Base-by-base conservation (phyloP, 2,329 filamentous ascomycete species). In the Metarhizium sp. region DNA sequence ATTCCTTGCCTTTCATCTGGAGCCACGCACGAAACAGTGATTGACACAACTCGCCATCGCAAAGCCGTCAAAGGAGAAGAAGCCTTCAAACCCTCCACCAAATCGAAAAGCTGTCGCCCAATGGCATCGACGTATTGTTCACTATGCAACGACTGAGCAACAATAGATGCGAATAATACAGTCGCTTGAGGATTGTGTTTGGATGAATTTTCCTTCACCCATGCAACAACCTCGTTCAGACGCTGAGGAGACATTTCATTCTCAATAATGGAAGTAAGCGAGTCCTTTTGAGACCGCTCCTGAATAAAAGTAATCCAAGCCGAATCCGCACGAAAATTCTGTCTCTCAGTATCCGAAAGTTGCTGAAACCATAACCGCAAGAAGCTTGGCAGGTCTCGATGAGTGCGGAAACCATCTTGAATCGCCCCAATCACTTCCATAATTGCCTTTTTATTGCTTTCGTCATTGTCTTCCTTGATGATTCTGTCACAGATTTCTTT, bases 301-400 rank as follows among this genome's bases (percentile, higher is more conserved):
- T 55, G 61, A 4, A 61, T 62, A 10, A 69, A 59, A 3, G 59
- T 59, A 25, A 69, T 64, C 72, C 72, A 74, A 0, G 70, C 68
- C 2, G 67, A 71, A 6, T 51, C 60, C 49, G 38, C 14, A 36
- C 61, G 60, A 16, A 59, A 56, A 18, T 68, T 63, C 42, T 63
- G 60, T 48, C 65, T 61, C 55, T 73, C 69, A 16, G 67, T 63
- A 14, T 69, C 63, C 42, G 66, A 68, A 2, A 78, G 66, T 55
- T 76, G 71, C 46, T 68, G 61, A 50, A 70, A 75, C 78, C 78
- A 81, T 2, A 74, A 63, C 50, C 70, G 71, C 57, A 80, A 57
- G 55, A 80, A 80, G 5, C 70, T 67, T 0, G 74, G 64, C 13
- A 79, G 63, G 55, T 75, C 73, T 53, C 76, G 73, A 11, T 68